Evolutionary conservation across 768 basidiomycete species (phyloP).

Genomic region (Kwoniella botswanensis): DNA sequence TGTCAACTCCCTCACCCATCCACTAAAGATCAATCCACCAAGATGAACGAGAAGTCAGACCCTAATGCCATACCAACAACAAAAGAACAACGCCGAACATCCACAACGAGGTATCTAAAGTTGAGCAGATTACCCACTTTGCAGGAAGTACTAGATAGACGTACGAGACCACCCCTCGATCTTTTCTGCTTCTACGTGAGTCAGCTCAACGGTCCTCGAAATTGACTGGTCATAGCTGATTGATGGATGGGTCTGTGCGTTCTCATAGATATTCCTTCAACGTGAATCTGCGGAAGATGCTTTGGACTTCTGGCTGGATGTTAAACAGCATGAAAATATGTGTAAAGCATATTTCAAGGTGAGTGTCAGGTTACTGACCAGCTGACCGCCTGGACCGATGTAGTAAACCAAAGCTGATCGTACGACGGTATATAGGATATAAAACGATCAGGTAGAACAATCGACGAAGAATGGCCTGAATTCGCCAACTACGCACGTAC

Average conservation of each 20-base stretch:
- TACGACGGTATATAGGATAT: constrained; percentile 65
- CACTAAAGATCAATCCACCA: neutral
- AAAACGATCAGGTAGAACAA: constrained; percentile 86
- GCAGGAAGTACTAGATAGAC: constrained; percentile 83
- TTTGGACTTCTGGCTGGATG: constrained; percentile 98
- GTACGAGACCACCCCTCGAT: constrained; percentile 93
- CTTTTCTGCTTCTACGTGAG: constrained; percentile 98
- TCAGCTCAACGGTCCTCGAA: neutral
- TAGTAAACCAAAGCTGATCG: no score
- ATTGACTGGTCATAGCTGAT: neutral
- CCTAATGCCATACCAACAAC: constrained; percentile 8
- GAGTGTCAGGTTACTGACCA: constrained; percentile 11
- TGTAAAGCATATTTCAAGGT: constrained; percentile 96
- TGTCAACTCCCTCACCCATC: no score
- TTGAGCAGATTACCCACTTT: constrained; percentile 56
- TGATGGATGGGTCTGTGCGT: constrained; percentile 9
- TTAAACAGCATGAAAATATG: constrained; percentile 98
- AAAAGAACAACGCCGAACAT: constrained; percentile 39
- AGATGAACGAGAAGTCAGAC: constrained; percentile 41
- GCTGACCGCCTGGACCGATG: no score
- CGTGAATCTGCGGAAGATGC: constrained; percentile 95
- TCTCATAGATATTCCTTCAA: constrained; percentile 81
- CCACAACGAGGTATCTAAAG: constrained; percentile 46
- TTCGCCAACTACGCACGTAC: constrained; percentile 93
- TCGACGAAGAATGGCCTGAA: constrained; percentile 98